Base-by-base conservation (phyloP, 139 green algal species). In the Volvox africanus region DNA sequence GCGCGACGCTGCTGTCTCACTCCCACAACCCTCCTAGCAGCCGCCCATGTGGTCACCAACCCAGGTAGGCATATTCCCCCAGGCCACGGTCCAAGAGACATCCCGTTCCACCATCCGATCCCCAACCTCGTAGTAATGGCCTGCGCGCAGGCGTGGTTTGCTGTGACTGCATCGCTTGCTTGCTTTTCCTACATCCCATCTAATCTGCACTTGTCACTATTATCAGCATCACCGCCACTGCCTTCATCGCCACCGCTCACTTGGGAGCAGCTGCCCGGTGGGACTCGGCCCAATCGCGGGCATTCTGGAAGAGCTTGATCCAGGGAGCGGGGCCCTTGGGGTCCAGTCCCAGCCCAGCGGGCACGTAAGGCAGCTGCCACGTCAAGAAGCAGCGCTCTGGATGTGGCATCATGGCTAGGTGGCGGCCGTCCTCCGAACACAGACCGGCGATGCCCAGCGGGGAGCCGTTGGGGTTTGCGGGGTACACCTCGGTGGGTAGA, bases 371-470 rank as follows among this genome's bases (percentile, higher is more conserved):
- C 87, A 98, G 88, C 95, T 99, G 98, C 98, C 98, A 99, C 28
- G 94, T 96, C 13, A 99, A 90, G 95, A 98, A 99, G 93, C 96
- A 98, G 75, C 98, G 95, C 95, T 99, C 98, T 0, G 98, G 98
- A 94, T 99, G 98, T 0, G 98, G 98, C 98, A 99, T 99, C 96
- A 99, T 98, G 24, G 98, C 98, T 87, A 99, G 94, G 95, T 99
- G 98, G 33, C 98, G 97, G 12, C 98, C 98, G 92, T 99, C 91
- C 6, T 95, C 92, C 0, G 96, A 99, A 92, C 96, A 99, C 67
- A 99, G 93, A 0, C 95, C 98, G 26, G 98, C 98, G 82, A 99
- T 99, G 88, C 98, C 98, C 30, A 97, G 89, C 1, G 97, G 97
- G 13, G 97, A 99, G 77, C 98, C 98, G 92, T 99, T 99, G 88